A percentile compares a stretch with the other conserved stretches of the same genome.
Evolutionary conservation across 2,329 filamentous ascomycete species (phyloP).

Genomic region (Aspergillus carbonarius): DNA sequence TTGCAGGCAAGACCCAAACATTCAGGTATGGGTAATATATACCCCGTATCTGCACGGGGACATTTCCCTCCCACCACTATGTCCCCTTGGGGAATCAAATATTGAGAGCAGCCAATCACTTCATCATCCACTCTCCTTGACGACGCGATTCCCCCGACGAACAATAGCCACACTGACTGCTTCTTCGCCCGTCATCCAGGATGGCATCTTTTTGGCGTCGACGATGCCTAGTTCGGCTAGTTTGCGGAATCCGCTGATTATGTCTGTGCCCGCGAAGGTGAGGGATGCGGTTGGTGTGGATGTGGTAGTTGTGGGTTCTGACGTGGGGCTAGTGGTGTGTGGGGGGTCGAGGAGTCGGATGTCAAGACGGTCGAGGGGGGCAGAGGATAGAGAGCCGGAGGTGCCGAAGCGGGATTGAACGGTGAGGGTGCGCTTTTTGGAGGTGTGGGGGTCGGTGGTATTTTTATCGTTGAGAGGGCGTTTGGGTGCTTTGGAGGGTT

Average conservation of each 20-base stretch:
- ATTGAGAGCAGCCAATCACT: not conserved
- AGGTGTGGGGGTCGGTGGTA: constrained; percentile 24
- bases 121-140: constrained; percentile 19
- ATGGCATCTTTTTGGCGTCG: constrained; percentile 75
- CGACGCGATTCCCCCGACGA: constrained; percentile 52
- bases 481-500: not conserved
- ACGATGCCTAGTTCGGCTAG: constrained; percentile 72
- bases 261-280: constrained; percentile 71
- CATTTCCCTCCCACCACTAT: no score
- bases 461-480: not conserved
- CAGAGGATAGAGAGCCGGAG: constrained; percentile 43
- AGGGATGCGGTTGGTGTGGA: constrained; percentile 44
- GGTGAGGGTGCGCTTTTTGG: constrained; percentile 61
- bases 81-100: not conserved
- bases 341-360: constrained; percentile 49
- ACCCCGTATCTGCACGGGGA: no score
- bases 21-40: no score
- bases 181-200: constrained; percentile 88
- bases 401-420: constrained; percentile 71
- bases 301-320: not conserved
- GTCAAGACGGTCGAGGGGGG: constrained; percentile 49
- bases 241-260: constrained; percentile 76
- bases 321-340: constrained; percentile 2
- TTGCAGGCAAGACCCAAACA: no score
- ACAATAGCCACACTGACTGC: constrained; percentile 73